Evolutionary conservation across 805 yeast genomes (phyloP).

Genomic region (Brettanomyces custersianus): DNA sequence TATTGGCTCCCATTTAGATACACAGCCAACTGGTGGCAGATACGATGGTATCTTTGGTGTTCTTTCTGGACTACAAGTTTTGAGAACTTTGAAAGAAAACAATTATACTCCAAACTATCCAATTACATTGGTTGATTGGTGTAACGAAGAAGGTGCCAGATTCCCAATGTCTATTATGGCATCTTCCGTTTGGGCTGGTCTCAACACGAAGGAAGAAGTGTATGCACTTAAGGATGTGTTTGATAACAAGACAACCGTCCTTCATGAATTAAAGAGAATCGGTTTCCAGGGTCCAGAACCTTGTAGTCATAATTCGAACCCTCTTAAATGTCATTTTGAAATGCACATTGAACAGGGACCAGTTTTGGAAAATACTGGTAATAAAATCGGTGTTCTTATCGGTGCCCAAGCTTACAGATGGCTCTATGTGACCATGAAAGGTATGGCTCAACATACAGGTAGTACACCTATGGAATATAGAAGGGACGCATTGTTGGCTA

Average conservation of each 20-base stretch:
- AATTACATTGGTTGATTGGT: slow-evolving; percentile 57
- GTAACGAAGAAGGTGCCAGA: slow-evolving; percentile 71
- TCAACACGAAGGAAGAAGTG: slow-evolving; percentile 34
- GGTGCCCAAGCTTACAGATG: slow-evolving; percentile 61
- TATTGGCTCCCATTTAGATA: slow-evolving; percentile 65
- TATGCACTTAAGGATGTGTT: slow-evolving; percentile 44
- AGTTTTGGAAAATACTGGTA: slow-evolving; percentile 43
- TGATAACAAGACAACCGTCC: slow-evolving; percentile 39
- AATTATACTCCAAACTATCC: slow-evolving; percentile 53
- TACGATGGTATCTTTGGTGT: slow-evolving; percentile 69
- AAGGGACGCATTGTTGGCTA: slow-evolving; percentile 50
- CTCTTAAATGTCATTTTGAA: slow-evolving; percentile 61
- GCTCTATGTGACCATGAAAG: slow-evolving; percentile 45
- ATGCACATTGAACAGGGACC: slow-evolving; percentile 74
- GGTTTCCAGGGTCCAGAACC: slow-evolving; percentile 48
- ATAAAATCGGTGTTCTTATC: slow-evolving; percentile 52
- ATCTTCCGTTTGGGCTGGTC: slow-evolving; percentile 57
- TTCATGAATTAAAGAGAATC: slow-evolving; percentile 45
- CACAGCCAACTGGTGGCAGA: slow-evolving; percentile 71
- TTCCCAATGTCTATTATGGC: slow-evolving; percentile 60
- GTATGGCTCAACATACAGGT: slow-evolving; percentile 64
- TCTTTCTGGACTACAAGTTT: slow-evolving; percentile 53
- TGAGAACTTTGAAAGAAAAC: slow-evolving; percentile 54
- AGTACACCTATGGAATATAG: slow-evolving; percentile 56
- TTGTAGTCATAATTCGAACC: slow-evolving; percentile 39